Percentiles rank a stretch among this genome's conserved stretches.
These are phyloP conservation scores for Herpetomonas tarakana DNA, from an alignment of 208 protist genomes.

Conservation along the genomic window DNA sequence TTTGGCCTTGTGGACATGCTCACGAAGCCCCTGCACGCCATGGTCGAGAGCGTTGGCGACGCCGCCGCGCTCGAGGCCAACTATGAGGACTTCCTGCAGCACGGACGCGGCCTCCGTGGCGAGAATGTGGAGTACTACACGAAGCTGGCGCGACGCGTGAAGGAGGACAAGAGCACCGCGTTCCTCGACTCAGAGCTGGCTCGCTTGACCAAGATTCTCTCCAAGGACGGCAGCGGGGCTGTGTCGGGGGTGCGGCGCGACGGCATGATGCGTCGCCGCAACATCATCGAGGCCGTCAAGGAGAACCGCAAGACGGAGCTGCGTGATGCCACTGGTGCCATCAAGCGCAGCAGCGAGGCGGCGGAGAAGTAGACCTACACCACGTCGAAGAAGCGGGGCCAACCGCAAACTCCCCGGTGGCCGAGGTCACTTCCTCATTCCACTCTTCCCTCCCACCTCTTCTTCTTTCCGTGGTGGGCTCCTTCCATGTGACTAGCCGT, in stretches of 20 bases:
- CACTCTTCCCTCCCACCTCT: no score
- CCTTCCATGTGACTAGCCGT: no score
- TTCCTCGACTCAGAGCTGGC: constrained; percentile 42
- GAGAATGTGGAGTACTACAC: constrained; percentile 30
- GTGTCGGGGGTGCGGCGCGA: constrained; percentile 30
- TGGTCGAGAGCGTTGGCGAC: not conserved
- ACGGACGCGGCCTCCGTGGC: constrained; percentile 1
- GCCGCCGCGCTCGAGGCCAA: constrained; percentile 4
- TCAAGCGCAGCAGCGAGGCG: no score
- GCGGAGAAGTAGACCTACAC: no score
- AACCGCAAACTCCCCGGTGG: no score
- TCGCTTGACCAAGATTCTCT: constrained; percentile 31
- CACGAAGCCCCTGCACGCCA: constrained; percentile 9
- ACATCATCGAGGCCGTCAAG: constrained; percentile 47
- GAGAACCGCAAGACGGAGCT: constrained; percentile 12
- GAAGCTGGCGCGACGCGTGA: constrained; percentile 22
- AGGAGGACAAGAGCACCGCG: constrained; percentile 20
- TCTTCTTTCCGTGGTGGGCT: no score
- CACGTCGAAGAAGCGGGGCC: no score
- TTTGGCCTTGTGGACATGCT: constrained; percentile 36
- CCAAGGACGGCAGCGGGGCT: constrained; percentile 1
- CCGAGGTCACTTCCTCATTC: no score
- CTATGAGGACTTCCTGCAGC: constrained; percentile 7
- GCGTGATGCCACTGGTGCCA: no score
- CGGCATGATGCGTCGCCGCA: constrained; percentile 35